Evolutionary conservation across 2,329 filamentous ascomycete species (phyloP).

Genomic region (Teratosphaeria destructans): DNA sequence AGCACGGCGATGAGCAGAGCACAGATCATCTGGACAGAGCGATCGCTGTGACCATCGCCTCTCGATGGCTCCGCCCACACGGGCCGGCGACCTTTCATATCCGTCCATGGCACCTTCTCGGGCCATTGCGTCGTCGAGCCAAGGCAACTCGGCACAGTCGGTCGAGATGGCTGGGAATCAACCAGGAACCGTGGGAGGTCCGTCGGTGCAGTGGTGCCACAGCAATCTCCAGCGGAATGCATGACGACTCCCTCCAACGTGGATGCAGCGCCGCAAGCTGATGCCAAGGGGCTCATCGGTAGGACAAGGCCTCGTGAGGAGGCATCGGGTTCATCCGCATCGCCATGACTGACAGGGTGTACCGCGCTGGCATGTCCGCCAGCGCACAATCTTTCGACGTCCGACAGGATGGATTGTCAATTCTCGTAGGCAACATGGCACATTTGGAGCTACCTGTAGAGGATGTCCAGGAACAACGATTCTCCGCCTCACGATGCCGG

Average conservation of each 20-base stretch:
- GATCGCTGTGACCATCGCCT: background rate
- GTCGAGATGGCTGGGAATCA: background rate
- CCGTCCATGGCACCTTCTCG: background rate
- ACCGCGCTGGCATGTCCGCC: background rate
- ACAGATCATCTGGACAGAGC: conserved; percentile 3
- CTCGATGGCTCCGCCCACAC: background rate
- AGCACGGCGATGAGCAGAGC: background rate
- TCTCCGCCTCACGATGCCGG: background rate
- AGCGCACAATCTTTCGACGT: background rate
- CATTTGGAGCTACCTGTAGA: background rate
- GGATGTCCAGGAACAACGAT: background rate
- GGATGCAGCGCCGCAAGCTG: background rate
- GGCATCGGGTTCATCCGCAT: background rate
- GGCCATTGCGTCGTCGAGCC: background rate
- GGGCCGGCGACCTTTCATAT: background rate
- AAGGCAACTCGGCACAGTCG: background rate
- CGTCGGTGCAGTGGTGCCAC: background rate
- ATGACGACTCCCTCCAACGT: background rate
- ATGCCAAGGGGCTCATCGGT: too few species aligned
- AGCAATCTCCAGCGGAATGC: background rate
- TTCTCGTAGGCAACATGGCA: background rate
- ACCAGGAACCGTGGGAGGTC: background rate
- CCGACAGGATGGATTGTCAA: background rate
- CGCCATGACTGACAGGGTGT: background rate
- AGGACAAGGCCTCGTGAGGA: background rate